Percentiles rank a stretch among this genome's conserved stretches.
These are phyloP conservation scores for Leishmania lainsoni DNA, from an alignment of 208 protist species.

Conservation along the genomic window DNA sequence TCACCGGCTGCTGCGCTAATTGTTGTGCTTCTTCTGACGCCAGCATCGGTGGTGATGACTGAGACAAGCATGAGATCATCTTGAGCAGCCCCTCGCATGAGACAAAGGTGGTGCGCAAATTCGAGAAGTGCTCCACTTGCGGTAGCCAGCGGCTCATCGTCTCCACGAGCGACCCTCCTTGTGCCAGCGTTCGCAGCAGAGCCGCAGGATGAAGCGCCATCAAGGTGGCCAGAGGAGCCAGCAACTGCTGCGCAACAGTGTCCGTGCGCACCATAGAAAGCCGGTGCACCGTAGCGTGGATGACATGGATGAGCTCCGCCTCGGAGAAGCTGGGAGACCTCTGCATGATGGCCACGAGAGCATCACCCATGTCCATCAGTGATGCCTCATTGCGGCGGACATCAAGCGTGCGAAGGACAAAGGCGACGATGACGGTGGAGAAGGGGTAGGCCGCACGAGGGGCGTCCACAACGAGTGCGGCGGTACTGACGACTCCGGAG, in stretches of 20 bases:
- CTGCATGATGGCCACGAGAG: slow-evolving; percentile 47
- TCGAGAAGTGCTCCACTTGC: slow-evolving; percentile 35
- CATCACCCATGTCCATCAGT: slow-evolving; percentile 51
- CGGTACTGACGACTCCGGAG: background rate
- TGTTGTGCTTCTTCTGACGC: slow-evolving; percentile 20
- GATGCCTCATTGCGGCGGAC: slow-evolving; percentile 35
- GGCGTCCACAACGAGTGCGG: slow-evolving; percentile 18
- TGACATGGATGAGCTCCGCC: slow-evolving; percentile 37
- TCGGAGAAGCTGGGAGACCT: slow-evolving; percentile 39
- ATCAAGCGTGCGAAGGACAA: slow-evolving; percentile 45
- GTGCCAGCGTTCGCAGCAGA: slow-evolving; percentile 40
- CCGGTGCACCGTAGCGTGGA: slow-evolving; percentile 42
- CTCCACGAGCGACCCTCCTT: slow-evolving; percentile 33
- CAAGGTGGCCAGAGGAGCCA: slow-evolving; percentile 59
- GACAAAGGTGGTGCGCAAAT: slow-evolving; percentile 25
- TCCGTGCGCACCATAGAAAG: slow-evolving; percentile 44
- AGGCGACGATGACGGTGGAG: slow-evolving; percentile 47
- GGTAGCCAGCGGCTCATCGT: slow-evolving; percentile 58
- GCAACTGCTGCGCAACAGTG: slow-evolving; percentile 54
- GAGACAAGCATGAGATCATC: slow-evolving; percentile 28
- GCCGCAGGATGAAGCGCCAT: slow-evolving; percentile 42
- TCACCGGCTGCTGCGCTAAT: slow-evolving; percentile 24
- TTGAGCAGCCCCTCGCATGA: slow-evolving; percentile 49
- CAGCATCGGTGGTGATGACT: slow-evolving; percentile 3
- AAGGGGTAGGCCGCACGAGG: slow-evolving; percentile 33